Evolutionary conservation across 257 asterid species (phyloP).

Genomic region (Salvia miltiorrhiza): DNA sequence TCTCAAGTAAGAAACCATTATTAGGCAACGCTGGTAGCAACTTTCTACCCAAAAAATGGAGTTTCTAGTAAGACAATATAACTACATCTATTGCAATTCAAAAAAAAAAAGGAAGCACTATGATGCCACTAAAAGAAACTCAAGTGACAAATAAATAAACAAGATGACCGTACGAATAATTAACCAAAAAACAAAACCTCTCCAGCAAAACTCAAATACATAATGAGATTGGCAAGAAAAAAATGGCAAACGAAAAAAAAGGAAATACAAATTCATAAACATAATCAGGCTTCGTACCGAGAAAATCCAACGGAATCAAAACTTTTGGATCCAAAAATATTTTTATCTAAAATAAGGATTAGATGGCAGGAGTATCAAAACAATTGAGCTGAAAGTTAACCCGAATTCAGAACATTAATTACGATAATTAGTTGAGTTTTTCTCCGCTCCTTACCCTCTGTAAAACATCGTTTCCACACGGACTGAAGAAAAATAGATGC

Average conservation of each 20-base stretch:
- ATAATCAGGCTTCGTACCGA: not conserved
- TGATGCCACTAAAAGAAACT: not conserved
- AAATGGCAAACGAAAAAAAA: not conserved
- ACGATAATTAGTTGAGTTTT: not conserved
- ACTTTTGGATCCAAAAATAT: not conserved
- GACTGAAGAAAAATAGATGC: not conserved
- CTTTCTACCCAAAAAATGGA: not conserved
- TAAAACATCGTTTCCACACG: conserved; percentile 30
- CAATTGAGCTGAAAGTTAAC: not conserved
- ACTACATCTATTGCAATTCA: conserved; percentile 2
- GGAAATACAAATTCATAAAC: not conserved
- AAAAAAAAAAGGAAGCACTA: not conserved
- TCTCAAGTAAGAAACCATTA: not conserved
- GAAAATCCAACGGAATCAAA: not conserved
- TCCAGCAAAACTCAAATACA: not conserved
- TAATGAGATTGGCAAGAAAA: not conserved
- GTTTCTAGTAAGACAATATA: not conserved
- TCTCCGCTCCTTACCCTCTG: conserved; percentile 34
- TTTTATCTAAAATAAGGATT: not conserved
- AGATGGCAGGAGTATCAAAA: not conserved
- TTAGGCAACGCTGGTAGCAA: not conserved
- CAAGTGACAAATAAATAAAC: not conserved
- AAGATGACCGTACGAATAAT: not conserved
- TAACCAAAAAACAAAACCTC: not conserved
- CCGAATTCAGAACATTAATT: not conserved